Evolutionary conservation across 2,329 filamentous ascomycete species (phyloP).

Genomic region (Trematosphaeria pertusa): DNA sequence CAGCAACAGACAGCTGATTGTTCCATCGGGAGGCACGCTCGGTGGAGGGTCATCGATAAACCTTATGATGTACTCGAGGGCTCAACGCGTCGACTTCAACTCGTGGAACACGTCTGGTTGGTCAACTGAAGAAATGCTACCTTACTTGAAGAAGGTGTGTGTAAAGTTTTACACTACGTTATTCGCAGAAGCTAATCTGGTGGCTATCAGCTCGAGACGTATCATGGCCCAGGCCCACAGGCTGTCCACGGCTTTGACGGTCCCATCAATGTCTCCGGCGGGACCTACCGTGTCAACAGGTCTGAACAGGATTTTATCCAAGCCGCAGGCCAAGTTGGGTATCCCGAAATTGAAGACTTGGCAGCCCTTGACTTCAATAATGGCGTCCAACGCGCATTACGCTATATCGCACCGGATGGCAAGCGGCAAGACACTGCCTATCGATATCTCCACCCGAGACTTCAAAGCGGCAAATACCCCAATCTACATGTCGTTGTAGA

Average conservation of each 20-base stretch:
- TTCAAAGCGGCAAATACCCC: conserved; percentile 58
- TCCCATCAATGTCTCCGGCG: conserved; percentile 63
- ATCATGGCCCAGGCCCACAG: conserved; percentile 55
- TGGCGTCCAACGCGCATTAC: conserved; percentile 52
- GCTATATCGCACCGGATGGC: conserved; percentile 61
- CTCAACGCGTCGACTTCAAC: conserved; percentile 58
- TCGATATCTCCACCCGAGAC: conserved; percentile 61
- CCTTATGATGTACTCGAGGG: conserved; percentile 54
- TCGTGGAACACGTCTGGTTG: conserved; percentile 62
- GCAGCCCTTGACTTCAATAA: conserved; percentile 58
- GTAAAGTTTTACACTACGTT: too few relatives aligned
- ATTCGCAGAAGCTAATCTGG: too few relatives aligned
- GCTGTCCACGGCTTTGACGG: conserved; percentile 61
- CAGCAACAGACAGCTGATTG: conserved; percentile 53
- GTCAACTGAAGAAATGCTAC: conserved; percentile 59
- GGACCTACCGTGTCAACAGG: conserved; percentile 51
- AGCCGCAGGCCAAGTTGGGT: conserved; percentile 57
- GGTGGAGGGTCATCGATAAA: conserved; percentile 63
- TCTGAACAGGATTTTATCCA: conserved; percentile 60
- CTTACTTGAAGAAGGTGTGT: conserved; percentile 60
- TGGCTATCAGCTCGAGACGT: too few relatives aligned
- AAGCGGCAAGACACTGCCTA: conserved; percentile 66
- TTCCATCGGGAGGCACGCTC: conserved; percentile 58
- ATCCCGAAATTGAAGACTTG: conserved; percentile 61
- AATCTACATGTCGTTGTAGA: conserved; percentile 68